phyloP scores from a whole-genome alignment of 2,329 filamentous ascomycete species.

The Conoideocrella luteorostrata region DNA sequence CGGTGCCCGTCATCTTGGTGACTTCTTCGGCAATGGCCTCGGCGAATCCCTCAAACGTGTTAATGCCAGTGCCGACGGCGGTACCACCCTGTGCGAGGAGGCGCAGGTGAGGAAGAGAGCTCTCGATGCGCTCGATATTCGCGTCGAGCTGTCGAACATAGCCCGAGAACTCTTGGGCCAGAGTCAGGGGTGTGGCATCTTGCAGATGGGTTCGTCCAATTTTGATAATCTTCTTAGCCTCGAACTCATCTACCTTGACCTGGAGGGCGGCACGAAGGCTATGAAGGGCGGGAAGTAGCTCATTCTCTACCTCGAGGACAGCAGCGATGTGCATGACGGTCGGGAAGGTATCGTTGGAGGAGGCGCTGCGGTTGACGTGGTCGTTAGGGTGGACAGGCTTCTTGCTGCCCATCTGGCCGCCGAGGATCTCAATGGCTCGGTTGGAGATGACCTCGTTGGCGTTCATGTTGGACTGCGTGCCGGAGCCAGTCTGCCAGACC shows the following conservation, averaged over 20 bases:
- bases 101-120: constrained; percentile 73
- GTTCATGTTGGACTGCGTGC: constrained; percentile 99
- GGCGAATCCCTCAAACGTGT: constrained; percentile 94
- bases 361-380: constrained; percentile 98
- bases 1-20: constrained; percentile 81
- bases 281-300: constrained; percentile 75
- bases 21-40: constrained; percentile 90
- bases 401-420: constrained; percentile 90
- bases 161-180: constrained; percentile 95
- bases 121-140: constrained; percentile 80
- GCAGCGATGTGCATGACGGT: constrained; percentile 99
- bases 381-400: constrained; percentile 99
- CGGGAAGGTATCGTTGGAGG: constrained; percentile 98
- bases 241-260: constrained; percentile 82
- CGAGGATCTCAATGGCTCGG: constrained; percentile 95
- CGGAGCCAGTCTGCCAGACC: constrained; percentile 98
- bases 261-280: constrained; percentile 79
- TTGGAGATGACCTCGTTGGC: constrained; percentile 99
- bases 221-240: constrained; percentile 88
- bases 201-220: constrained; percentile 97
- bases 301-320: constrained; percentile 83
- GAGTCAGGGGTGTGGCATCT: constrained; percentile 90
- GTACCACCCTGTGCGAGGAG: constrained; percentile 92
- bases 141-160: constrained; percentile 93
- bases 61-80: constrained; percentile 93